Evolutionary conservation across 1,139 yeast genomes (phyloP).

Genomic region (Geotrichum reessii): DNA sequence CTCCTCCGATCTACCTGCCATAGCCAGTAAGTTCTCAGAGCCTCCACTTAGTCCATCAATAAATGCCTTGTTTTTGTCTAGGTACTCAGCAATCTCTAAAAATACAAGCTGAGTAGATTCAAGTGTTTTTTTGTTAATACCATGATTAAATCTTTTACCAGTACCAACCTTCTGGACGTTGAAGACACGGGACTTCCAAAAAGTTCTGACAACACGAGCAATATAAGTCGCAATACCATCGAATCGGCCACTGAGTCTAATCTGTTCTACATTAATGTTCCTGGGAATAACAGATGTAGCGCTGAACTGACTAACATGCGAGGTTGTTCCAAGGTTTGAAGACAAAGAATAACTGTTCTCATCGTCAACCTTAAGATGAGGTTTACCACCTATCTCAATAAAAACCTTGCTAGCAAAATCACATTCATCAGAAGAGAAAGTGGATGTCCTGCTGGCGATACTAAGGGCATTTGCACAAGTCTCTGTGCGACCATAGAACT

Average conservation of each 20-base stretch:
- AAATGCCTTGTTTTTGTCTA: conserved; percentile 37
- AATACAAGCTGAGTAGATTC: conserved; percentile 33
- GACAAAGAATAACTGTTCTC: conserved; percentile 25
- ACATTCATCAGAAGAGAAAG: conserved; percentile 32
- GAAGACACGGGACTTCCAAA: conserved; percentile 74
- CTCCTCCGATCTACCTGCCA: conserved; percentile 39
- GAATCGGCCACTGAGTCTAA: conserved; percentile 82
- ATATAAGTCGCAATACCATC: conserved; percentile 83
- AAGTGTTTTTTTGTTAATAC: conserved; percentile 21
- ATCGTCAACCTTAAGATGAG: conserved; percentile 34
- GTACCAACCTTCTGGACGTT: conserved; percentile 38
- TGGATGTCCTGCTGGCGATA: conserved; percentile 58
- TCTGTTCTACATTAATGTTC: conserved; percentile 40
- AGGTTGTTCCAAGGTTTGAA: background rate
- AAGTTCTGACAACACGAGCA: conserved; percentile 68
- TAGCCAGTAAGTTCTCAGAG: conserved; percentile 29
- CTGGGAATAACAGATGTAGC: conserved; percentile 1
- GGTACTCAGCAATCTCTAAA: conserved; percentile 35
- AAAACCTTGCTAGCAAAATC: conserved; percentile 50
- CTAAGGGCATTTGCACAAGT: conserved; percentile 83
- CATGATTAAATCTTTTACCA: conserved; percentile 6
- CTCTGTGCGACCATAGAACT: conserved; percentile 61
- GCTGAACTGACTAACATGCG: background rate
- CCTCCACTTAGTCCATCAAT: conserved; percentile 41
- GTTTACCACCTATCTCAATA: conserved; percentile 47